phyloP scores from a whole-genome alignment of 305 asterid species.

The Ajuga reptans region DNA sequence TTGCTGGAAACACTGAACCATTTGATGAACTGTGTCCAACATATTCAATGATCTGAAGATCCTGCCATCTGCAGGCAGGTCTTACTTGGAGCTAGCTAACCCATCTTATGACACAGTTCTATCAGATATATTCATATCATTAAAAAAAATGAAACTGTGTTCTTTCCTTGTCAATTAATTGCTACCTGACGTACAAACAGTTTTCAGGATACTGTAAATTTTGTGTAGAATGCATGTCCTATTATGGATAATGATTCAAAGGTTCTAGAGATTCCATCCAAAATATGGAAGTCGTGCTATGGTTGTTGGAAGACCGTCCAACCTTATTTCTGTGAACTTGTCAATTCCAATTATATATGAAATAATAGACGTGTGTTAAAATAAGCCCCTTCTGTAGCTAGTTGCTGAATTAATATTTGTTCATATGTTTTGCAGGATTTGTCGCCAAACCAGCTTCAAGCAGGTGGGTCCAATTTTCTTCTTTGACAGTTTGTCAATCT shows the following conservation, averaged over 20 bases:
- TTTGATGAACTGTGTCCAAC: background rate
- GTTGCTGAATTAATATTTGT: conserved; percentile 1
- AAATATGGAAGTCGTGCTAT: background rate
- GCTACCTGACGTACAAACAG: background rate
- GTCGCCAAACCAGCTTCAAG: conserved; percentile 91
- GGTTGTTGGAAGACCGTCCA: background rate
- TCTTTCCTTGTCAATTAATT: background rate
- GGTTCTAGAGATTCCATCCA: background rate
- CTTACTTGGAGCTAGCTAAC: background rate
- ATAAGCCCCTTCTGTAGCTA: background rate
- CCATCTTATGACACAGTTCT: background rate
- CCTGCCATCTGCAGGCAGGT: background rate
- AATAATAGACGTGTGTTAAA: background rate
- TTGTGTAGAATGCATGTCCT: background rate
- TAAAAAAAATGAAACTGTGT: background rate
- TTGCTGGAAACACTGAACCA: background rate
- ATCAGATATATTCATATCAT: background rate
- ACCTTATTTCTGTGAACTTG: background rate
- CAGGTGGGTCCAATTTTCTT: conserved; percentile 35
- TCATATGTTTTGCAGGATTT: conserved; percentile 56
- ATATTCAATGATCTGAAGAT: background rate
- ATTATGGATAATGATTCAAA: background rate
- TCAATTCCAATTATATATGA: background rate
- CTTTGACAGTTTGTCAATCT: background rate
- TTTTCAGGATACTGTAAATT: background rate